Percentiles rank a stretch among this genome's conserved stretches.
These are phyloP conservation scores for Lomentospora prolificans DNA, from an alignment of 2,329 filamentous ascomycete species.

Conservation along the genomic window DNA sequence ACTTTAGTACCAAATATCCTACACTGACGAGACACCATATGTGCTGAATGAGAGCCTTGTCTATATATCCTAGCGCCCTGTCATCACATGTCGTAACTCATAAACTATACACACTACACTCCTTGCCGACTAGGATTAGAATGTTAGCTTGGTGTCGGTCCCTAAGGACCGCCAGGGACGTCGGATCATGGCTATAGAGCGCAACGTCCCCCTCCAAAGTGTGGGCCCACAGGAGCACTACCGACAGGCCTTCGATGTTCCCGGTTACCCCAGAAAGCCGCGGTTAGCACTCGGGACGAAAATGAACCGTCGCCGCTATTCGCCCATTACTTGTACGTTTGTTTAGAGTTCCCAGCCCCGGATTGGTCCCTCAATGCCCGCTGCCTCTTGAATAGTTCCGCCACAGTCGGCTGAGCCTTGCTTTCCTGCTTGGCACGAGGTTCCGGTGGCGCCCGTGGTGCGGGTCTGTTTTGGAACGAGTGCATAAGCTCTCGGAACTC, in stretches of 20 bases:
- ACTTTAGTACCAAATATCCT: too few relatives aligned
- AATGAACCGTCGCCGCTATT: neutral
- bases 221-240: neutral
- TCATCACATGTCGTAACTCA: neutral
- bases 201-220: neutral
- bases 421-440: neutral
- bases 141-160: neutral
- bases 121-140: neutral
- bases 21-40: too few relatives aligned
- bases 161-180: too few relatives aligned
- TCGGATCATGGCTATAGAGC: too few relatives aligned
- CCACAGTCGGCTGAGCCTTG: slow-evolving; percentile 10
- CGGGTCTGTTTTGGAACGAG: slow-evolving; percentile 4
- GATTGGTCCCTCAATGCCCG: neutral
- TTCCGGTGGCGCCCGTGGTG: neutral
- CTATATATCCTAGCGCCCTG: too few relatives aligned
- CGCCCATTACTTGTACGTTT: neutral
- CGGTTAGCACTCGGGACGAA: slow-evolving; percentile 1
- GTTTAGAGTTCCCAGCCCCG: neutral
- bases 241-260: neutral
- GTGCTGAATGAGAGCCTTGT: too few relatives aligned
- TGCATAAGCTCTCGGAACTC: slow-evolving; percentile 56
- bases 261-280: neutral
- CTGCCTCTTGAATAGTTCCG: slow-evolving; percentile 9
- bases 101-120: neutral